Base-by-base conservation (phyloP, 352 stramenopile species). In the Pythium brassicae region DNA sequence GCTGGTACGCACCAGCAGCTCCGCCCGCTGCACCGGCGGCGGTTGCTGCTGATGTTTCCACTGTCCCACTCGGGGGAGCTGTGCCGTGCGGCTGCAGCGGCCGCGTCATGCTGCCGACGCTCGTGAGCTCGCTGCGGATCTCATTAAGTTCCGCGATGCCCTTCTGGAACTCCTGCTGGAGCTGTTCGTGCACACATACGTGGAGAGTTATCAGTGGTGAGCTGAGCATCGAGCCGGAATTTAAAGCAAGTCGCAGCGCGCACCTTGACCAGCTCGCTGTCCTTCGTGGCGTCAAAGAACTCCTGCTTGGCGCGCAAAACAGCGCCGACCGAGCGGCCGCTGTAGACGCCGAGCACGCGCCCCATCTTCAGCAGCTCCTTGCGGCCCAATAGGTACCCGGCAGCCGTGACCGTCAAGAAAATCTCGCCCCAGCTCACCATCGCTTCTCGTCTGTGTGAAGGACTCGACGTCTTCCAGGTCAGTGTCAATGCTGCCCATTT, bases 81-180 rank as follows among this genome's bases (percentile, higher is more conserved):
- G 39, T 47, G 10, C 68, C 65, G 25, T 61, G 55, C 0, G 82
- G 82, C 54, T 86, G 69, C 3, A 80, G 53, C 0, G 82, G 78
- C 1, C 82, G 68, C 23, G 66, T 51, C 67, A 92, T 86, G 60
- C 59, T 88, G 46, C 78, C 77, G 17, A 92, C 76, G 43, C 55
- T 87, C 53, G 82, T 87, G 42, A 92, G 66, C 59, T 92, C 82
- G 19, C 69, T 76, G 11, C 82, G 78, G 53, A 92, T 92, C 57
- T 89, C 73, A 51, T 92, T 92, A 27, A 92, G 69, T 69, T 92
- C 82, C 12, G 85, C 76, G 26, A 92, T 83, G 15, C 82, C 82
- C 15, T 77, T 74, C 63, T 92, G 82, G 51, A 92, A 85, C 51
- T 92, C 76, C 43, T 75, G 66, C 74, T 92, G 82, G 25, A 92